Base-by-base conservation (phyloP, 2,329 filamentous ascomycete genomes). In the Fusarium sp. region DNA sequence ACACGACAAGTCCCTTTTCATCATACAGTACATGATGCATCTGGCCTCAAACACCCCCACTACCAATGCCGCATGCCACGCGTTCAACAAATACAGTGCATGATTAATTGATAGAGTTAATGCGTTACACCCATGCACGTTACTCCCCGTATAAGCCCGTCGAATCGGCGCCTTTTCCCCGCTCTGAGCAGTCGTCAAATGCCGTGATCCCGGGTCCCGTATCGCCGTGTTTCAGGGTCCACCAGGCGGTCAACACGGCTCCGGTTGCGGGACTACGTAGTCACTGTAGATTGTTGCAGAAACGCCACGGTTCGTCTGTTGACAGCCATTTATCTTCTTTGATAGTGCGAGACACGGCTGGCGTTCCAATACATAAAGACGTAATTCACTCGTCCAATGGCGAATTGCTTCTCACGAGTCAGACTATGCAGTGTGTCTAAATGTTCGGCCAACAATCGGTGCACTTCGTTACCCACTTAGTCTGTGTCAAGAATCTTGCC, bases 1-100 rank as follows among this genome's bases (percentile, higher is more conserved):
- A 65, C 56, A 54, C 41, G 15, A 7, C 22, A 36, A 39, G 35
- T 28, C 43, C 31, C 36, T 38, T 12, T 26, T 19, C 50, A 51
- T 51, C 39, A 52, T 45, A 38, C 35, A 24, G 35, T 22, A 28
- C 25, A 29, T 54, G 38, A 43, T 53, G 52, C 22, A 44, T 54
- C 49, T 44, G 50, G 44, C 58, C 58, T 46, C 40, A 42, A 61
- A 34, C 24, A 26, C 49, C 38, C 6, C 47, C 57, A 65, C 53
- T 62, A 47, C 57, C 36, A 60, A 54, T 53, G 43, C 57, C 11
- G 56, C 51, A 41, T 65, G 56, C 61, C 61, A 65, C 61, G 61
- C 61, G 61, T 64, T 62, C 61, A 58, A 39, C 41, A 52, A 46
- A 53, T 57, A 64, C 61, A 58, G 61, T 61, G 61, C 57, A 65